A percentile compares a stretch with the other conserved stretches of the same genome.
phyloP scores from a whole-genome alignment of 192 early-diverging fungal species.

The Coemansia sp. region DNA sequence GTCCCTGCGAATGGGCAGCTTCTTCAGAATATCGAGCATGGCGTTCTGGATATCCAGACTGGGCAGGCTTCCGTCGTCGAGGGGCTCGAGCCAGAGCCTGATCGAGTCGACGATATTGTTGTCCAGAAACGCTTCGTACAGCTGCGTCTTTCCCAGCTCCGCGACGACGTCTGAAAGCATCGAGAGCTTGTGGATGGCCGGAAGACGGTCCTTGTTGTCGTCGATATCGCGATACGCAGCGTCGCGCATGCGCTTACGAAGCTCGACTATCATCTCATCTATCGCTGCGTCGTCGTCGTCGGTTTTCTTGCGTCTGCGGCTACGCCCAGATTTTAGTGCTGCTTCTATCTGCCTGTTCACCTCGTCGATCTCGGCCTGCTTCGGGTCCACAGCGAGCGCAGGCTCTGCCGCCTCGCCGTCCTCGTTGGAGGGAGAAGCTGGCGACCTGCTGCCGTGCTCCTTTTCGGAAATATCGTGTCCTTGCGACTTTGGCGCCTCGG shows the following conservation, averaged over 20 bases:
- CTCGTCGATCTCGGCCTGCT: conserved; percentile 47
- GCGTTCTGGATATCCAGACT: conserved; percentile 83
- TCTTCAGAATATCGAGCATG: conserved; percentile 68
- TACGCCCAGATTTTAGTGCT: conserved; percentile 37
- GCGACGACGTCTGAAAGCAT: conserved; percentile 51
- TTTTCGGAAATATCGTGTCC: background rate
- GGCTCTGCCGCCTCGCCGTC: conserved; percentile 12
- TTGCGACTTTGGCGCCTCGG: background rate
- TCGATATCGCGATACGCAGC: conserved; percentile 51
- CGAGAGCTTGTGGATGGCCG: conserved; percentile 52
- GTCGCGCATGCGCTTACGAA: conserved; percentile 53
- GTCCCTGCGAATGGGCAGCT: conserved; percentile 69
- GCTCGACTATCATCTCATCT: conserved; percentile 50
- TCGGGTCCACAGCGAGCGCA: conserved; percentile 26
- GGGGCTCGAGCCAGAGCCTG: conserved; percentile 85
- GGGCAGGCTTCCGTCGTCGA: conserved; percentile 84
- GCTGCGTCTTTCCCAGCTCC: conserved; percentile 52
- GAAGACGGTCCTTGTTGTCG: conserved; percentile 51
- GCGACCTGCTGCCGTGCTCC: background rate
- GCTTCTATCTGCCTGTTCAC: conserved; percentile 46
- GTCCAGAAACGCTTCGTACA: conserved; percentile 75
- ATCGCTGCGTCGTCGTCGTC: conserved; percentile 50
- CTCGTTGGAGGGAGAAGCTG: background rate
- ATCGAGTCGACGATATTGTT: conserved; percentile 82
- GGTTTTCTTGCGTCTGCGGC: conserved; percentile 44